phyloP scores from a whole-genome alignment of 2,329 filamentous ascomycete species.

The Periconia sp. region DNA sequence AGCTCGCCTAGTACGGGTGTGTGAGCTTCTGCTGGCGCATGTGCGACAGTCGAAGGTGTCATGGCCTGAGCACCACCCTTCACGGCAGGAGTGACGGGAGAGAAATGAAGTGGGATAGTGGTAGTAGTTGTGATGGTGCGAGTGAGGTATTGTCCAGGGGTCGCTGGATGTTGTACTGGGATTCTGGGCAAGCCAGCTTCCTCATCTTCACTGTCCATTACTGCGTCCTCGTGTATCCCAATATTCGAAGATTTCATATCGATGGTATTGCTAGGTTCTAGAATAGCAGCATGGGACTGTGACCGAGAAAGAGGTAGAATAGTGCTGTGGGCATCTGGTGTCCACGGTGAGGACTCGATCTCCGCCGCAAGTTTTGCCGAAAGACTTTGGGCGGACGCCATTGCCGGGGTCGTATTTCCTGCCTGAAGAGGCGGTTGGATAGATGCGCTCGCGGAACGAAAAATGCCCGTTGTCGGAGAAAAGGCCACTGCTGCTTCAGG shows the following conservation, averaged over 20 bases:
- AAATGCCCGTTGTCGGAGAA: conserved; percentile 43
- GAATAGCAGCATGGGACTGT: conserved; percentile 9
- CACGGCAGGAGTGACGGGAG: conserved; percentile 39
- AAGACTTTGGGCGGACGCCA: conserved; percentile 15
- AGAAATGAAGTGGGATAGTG: conserved; percentile 51
- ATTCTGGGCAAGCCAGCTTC: conserved; percentile 25
- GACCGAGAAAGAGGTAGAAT: conserved; percentile 12
- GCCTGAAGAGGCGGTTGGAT: conserved; percentile 20
- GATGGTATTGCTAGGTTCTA: conserved; percentile 5
- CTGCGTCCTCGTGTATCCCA: conserved; percentile 35
- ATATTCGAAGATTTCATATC: conserved; percentile 17
- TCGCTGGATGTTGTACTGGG: conserved; percentile 26
- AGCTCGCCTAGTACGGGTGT: conserved; percentile 36
- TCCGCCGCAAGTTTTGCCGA: conserved; percentile 19
- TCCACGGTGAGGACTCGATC: conserved; percentile 23
- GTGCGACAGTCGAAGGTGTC: conserved; percentile 40
- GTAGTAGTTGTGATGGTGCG: conserved; percentile 52
- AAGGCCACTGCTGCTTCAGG: conserved; percentile 31
- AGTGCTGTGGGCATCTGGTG: conserved; percentile 24
- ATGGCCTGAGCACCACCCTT: conserved; percentile 22
- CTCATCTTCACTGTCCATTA: conserved; percentile 35
- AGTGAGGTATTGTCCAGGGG: conserved; percentile 31
- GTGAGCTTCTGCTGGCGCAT: conserved; percentile 31
- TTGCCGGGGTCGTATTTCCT: conserved; percentile 11
- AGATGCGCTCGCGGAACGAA: conserved; percentile 36